Percentiles rank a stretch among this genome's conserved stretches.
These are phyloP conservation scores for Botrytis cinerea DNA, from an alignment of 2,329 filamentous ascomycete species.

Conservation along the genomic window DNA sequence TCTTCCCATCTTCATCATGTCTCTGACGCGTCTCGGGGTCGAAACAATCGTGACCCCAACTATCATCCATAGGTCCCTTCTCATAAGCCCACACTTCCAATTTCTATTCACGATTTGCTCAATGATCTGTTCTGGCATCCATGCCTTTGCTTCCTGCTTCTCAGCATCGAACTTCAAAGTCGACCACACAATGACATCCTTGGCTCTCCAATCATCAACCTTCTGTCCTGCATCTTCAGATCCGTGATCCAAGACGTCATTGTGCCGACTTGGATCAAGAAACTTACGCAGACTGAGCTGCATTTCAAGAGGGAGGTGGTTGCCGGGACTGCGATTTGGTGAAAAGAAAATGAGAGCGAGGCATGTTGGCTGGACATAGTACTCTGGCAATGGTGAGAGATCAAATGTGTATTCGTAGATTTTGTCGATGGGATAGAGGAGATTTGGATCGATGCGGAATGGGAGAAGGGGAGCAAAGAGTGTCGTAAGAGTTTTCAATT, in stretches of 20 bases:
- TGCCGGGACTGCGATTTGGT: background rate
- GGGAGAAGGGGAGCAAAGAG: conserved; percentile 2
- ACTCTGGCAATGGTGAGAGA: background rate
- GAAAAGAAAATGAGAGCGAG: background rate
- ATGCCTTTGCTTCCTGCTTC: background rate
- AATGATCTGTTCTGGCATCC: background rate
- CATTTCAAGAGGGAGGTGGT: too few species aligned
- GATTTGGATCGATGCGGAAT: background rate
- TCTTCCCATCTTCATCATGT: background rate
- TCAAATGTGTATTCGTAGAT: conserved; percentile 1
- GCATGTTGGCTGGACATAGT: background rate
- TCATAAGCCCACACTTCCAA: background rate
- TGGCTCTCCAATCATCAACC: background rate
- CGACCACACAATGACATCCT: background rate
- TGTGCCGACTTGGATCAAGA: background rate
- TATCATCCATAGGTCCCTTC: background rate
- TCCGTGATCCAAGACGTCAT: background rate
- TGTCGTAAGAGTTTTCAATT: conserved; percentile 3
- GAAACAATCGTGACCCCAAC: background rate
- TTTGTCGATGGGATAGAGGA: background rate
- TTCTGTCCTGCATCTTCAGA: background rate
- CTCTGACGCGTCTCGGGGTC: background rate
- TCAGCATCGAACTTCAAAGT: background rate
- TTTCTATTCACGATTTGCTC: background rate
- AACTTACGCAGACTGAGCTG: background rate